A percentile compares a stretch with the other conserved stretches of the same genome.
Conservation (phyloP, 2,329 filamentous ascomycete species). For the Cercospora sp. region DNA sequence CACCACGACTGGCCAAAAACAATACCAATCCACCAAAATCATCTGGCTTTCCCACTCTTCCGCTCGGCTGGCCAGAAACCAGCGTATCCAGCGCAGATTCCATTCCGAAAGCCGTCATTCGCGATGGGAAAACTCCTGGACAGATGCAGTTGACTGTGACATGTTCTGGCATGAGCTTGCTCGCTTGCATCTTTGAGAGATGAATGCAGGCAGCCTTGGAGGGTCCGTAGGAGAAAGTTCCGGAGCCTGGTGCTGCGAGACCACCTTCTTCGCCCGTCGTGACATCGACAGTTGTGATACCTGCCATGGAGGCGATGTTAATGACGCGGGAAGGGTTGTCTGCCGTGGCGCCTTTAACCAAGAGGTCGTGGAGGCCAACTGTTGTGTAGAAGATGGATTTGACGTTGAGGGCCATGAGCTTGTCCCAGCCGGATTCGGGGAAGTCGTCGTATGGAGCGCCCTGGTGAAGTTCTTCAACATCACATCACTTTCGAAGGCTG, state of each 20-base stretch:
- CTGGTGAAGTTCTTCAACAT: slow-evolving; percentile 25
- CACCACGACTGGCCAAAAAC: slow-evolving; percentile 45
- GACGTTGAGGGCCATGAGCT: slow-evolving; percentile 49
- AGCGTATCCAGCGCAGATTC: slow-evolving; percentile 53
- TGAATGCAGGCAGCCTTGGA: slow-evolving; percentile 57
- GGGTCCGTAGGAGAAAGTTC: slow-evolving; percentile 49
- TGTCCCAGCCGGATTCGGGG: slow-evolving; percentile 59
- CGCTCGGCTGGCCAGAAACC: slow-evolving; percentile 49
- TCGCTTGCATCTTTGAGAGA: slow-evolving; percentile 56
- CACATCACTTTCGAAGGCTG: neutral
- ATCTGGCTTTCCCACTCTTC: slow-evolving; percentile 50
- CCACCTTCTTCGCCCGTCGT: slow-evolving; percentile 52
- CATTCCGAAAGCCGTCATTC: slow-evolving; percentile 56
- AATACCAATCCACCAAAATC: slow-evolving; percentile 52
- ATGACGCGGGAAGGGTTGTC: slow-evolving; percentile 48
- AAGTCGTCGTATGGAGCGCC: slow-evolving; percentile 60
- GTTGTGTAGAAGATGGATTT: slow-evolving; percentile 50
- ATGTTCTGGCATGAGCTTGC: slow-evolving; percentile 54
- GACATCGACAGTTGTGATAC: slow-evolving; percentile 49
- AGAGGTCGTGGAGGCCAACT: slow-evolving; percentile 47
- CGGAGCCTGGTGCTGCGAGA: slow-evolving; percentile 49
- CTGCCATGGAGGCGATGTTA: slow-evolving; percentile 51
- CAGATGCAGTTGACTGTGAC: slow-evolving; percentile 60
- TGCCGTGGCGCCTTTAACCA: slow-evolving; percentile 45
- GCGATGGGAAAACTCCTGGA: slow-evolving; percentile 55